Percentiles rank a stretch among this genome's conserved stretches.
phyloP scores from a whole-genome alignment of 495 filamentous ascomycete genomes.

The Trichoderma asperelloides region DNA sequence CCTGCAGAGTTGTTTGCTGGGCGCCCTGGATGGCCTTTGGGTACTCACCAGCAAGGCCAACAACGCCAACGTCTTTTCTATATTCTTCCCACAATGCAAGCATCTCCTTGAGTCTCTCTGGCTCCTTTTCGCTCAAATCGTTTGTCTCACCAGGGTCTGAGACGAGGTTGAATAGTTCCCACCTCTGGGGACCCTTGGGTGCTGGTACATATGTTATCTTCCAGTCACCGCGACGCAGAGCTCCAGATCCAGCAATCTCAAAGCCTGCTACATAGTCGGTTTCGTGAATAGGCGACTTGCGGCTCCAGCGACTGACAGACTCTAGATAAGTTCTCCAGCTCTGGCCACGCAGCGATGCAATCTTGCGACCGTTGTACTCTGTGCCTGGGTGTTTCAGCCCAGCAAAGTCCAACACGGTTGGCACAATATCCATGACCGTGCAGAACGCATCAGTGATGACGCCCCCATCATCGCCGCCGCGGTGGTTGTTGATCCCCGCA shows the following conservation, averaged over 20 bases:
- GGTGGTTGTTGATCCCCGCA: constrained; percentile 26
- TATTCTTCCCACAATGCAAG: constrained; percentile 25
- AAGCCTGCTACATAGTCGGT: constrained; percentile 18
- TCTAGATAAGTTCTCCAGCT: constrained; percentile 10
- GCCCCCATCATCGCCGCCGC: constrained; percentile 18
- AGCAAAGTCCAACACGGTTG: constrained; percentile 53
- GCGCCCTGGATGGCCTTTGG: constrained; percentile 11
- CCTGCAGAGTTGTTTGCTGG: constrained; percentile 9
- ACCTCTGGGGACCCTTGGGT: constrained; percentile 13
- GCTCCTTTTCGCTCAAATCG: constrained; percentile 18
- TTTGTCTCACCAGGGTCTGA: constrained; percentile 24
- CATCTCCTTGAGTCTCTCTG: constrained; percentile 21
- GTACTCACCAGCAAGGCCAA: constrained; percentile 16
- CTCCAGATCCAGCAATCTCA: constrained; percentile 22
- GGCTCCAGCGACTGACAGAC: constrained; percentile 18
- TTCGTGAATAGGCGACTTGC: constrained; percentile 35
- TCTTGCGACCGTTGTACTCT: constrained; percentile 42
- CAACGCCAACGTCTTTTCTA: constrained; percentile 18
- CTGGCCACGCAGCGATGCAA: constrained; percentile 50
- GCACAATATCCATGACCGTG: constrained; percentile 57
- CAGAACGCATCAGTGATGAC: constrained; percentile 48
- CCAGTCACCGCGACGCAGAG: constrained; percentile 23
- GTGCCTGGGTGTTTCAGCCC: constrained; percentile 47
- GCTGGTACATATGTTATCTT: constrained; percentile 22
- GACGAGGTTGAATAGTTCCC: constrained; percentile 24